phyloP scores from a whole-genome alignment of 345 rosid genomes.

The Firmiana major region DNA sequence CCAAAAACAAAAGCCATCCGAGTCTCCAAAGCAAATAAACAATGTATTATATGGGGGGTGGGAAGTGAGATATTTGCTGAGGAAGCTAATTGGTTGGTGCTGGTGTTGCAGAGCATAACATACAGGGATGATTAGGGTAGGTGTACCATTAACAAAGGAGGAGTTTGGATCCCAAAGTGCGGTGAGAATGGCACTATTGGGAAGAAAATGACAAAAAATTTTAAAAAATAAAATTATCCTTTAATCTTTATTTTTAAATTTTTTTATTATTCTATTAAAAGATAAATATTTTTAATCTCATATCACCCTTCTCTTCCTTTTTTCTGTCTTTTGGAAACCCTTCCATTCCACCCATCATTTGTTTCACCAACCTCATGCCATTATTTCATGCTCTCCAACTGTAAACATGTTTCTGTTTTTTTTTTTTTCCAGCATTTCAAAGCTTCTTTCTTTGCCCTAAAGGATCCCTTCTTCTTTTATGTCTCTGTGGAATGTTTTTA shows the following conservation, averaged over 20 bases:
- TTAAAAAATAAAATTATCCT: too few relatives aligned
- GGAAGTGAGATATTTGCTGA: not conserved
- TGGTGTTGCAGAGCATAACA: conserved; percentile 19
- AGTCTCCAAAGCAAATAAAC: conserved; percentile 5
- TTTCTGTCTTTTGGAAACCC: not conserved
- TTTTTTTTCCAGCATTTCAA: not conserved
- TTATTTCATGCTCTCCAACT: conserved; percentile 38
- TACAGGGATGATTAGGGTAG: conserved; percentile 36
- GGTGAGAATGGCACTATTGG: too few relatives aligned
- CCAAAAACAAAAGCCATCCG: not conserved
- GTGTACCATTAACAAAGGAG: conserved; percentile 31
- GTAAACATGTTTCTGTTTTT: conserved; percentile 26
- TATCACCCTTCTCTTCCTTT: not conserved
- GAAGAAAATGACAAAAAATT: too few relatives aligned
- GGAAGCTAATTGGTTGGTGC: not conserved
- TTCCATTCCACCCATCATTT: conserved; percentile 28
- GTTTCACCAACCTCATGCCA: conserved; percentile 36
- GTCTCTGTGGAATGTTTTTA: too few relatives aligned
- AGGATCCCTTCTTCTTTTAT: too few relatives aligned
- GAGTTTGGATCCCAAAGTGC: too few relatives aligned
- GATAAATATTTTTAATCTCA: too few relatives aligned
- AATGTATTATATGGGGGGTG: not conserved
- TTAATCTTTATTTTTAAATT: too few relatives aligned
- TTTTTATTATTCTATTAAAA: too few relatives aligned
- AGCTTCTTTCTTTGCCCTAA: too few relatives aligned